Conservation (phyloP, 2,329 filamentous ascomycete species). For the Aspergillus neotritici region DNA sequence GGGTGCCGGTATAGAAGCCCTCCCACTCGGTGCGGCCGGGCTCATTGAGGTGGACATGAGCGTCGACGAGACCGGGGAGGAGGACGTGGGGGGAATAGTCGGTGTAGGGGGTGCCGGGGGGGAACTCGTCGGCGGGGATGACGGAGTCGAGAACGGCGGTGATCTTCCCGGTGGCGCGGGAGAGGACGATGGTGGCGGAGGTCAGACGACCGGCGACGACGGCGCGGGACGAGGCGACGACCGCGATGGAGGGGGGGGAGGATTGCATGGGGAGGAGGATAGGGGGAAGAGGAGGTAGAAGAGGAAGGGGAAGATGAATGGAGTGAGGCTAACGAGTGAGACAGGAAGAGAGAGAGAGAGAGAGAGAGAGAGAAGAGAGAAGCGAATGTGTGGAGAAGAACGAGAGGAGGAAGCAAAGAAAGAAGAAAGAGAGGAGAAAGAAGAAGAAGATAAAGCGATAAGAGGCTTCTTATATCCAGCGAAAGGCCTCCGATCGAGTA, state of each 20-base stretch:
- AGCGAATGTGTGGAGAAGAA: constrained; percentile 4
- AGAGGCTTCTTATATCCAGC: constrained; percentile 1
- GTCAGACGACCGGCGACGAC: constrained; percentile 72
- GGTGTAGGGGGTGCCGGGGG: constrained; percentile 64
- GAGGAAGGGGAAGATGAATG: background rate
- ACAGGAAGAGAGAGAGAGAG: constrained; percentile 6
- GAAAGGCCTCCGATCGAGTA: background rate
- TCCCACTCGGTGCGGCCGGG: constrained; percentile 97
- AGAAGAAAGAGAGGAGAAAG: background rate
- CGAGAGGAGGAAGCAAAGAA: constrained; percentile 5
- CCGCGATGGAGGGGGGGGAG: constrained; percentile 52
- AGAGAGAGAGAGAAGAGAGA: constrained; percentile 6
- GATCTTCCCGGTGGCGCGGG: constrained; percentile 75
- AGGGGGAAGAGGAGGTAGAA: constrained; percentile 6
- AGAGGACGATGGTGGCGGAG: constrained; percentile 77
- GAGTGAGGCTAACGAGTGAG: background rate
- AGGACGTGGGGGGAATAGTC: constrained; percentile 82
- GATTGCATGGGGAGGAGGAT: constrained; percentile 14
- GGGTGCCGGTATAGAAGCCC: constrained; percentile 90
- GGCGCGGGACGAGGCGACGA: constrained; percentile 77
- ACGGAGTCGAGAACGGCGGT: constrained; percentile 66
- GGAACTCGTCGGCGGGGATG: constrained; percentile 70
- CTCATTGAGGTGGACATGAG: constrained; percentile 96
- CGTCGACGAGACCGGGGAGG: constrained; percentile 87
- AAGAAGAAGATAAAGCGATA: background rate